Evolutionary conservation across 805 yeast species (phyloP).

Genomic region (Clavispora fructus): DNA sequence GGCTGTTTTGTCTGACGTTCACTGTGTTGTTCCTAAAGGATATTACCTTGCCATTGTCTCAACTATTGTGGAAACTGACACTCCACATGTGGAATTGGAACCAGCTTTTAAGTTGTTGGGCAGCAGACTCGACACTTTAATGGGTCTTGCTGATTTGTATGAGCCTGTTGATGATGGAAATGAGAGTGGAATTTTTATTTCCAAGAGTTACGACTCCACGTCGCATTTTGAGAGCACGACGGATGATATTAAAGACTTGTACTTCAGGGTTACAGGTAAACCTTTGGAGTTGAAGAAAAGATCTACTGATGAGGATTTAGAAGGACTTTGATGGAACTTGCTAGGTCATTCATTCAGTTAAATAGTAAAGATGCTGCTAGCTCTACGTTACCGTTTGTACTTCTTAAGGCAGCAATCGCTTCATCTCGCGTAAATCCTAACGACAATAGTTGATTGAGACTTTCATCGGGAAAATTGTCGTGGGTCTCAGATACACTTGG

Average conservation of each 20-base stretch:
- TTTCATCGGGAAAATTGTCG: slow-evolving; percentile 13
- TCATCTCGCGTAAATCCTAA: slow-evolving; percentile 69
- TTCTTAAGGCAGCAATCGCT: slow-evolving; percentile 59
- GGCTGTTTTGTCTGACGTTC: slow-evolving; percentile 84
- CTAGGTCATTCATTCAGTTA: slow-evolving; percentile 7
- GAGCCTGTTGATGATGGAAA: slow-evolving; percentile 86
- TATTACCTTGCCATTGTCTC: slow-evolving; percentile 91
- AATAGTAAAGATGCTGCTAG: slow-evolving; percentile 80
- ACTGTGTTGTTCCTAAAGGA: slow-evolving; percentile 85
- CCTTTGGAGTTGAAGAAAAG: slow-evolving; percentile 84
- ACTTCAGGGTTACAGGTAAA: slow-evolving; percentile 86
- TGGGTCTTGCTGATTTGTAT: slow-evolving; percentile 89
- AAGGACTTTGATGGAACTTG: not conserved
- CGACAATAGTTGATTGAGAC: slow-evolving; percentile 39
- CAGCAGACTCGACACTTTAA: slow-evolving; percentile 70
- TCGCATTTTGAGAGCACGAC: slow-evolving; percentile 96
- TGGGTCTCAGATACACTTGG: not conserved
- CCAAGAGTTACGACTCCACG: slow-evolving; percentile 88
- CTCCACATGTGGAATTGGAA: slow-evolving; percentile 87
- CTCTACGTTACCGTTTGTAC: slow-evolving; percentile 74
- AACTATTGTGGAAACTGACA: slow-evolving; percentile 87
- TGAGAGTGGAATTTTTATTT: slow-evolving; percentile 70
- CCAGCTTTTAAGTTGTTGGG: slow-evolving; percentile 92
- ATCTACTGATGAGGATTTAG: slow-evolving; percentile 41
- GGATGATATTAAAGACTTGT: slow-evolving; percentile 92